phyloP scores from a whole-genome alignment of 169 alveolate genomes.

The Theileria luwenshuni region DNA sequence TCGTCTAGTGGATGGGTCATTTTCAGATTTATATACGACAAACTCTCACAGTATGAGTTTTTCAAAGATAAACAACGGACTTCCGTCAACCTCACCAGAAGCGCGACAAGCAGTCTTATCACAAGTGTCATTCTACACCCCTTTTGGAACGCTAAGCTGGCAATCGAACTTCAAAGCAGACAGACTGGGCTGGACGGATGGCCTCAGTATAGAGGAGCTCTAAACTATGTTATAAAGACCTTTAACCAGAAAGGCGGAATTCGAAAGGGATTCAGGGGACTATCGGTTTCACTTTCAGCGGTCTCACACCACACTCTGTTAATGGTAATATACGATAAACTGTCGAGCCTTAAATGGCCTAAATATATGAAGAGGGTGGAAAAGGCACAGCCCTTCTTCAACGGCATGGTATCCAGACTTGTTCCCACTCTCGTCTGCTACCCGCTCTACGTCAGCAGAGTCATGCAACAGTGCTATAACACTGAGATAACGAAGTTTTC shows the following conservation, averaged over 20 bases:
- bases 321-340: constrained; percentile 53
- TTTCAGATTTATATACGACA: constrained; percentile 51
- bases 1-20: constrained; percentile 57
- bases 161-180: constrained; percentile 53
- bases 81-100: constrained; percentile 25
- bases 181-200: constrained; percentile 60
- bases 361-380: neutral
- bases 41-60: constrained; percentile 30
- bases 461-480: constrained; percentile 54
- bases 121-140: constrained; percentile 61
- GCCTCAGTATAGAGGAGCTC: constrained; percentile 67
- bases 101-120: constrained; percentile 47
- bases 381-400: constrained; percentile 32
- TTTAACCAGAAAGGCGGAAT: constrained; percentile 25
- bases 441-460: constrained; percentile 61
- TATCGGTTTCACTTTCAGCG: constrained; percentile 34
- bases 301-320: constrained; percentile 43
- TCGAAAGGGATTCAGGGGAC: constrained; percentile 38
- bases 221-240: constrained; percentile 38
- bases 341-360: constrained; percentile 17
- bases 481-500: constrained; percentile 42
- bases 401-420: constrained; percentile 56
- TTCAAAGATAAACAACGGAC: constrained; percentile 16
- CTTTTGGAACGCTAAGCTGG: constrained; percentile 63
- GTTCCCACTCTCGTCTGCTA: constrained; percentile 54